phyloP scores from a whole-genome alignment of 176 grass and related monocot species.

The Musa itinerans region DNA sequence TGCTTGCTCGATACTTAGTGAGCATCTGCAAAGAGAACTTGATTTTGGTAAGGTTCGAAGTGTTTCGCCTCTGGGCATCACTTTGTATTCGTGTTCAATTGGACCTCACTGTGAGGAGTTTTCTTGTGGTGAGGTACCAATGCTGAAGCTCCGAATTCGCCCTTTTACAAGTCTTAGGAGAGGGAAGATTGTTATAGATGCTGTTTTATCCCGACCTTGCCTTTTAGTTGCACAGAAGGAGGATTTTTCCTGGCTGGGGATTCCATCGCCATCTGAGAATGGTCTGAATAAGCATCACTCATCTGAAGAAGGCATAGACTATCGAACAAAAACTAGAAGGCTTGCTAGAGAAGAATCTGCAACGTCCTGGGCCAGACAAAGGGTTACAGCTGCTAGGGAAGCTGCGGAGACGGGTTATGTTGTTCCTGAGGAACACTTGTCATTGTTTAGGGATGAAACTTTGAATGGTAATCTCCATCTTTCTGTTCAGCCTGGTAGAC shows the following conservation, averaged over 20 bases:
- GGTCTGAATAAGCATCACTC: slow-evolving; percentile 39
- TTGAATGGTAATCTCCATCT: slow-evolving; percentile 18
- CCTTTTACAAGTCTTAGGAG: slow-evolving; percentile 72
- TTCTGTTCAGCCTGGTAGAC: slow-evolving; percentile 24
- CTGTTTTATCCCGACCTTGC: slow-evolving; percentile 64
- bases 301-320: slow-evolving; percentile 77
- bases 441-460: slow-evolving; percentile 22
- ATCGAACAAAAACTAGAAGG: slow-evolving; percentile 77
- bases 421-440: slow-evolving; percentile 38
- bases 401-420: slow-evolving; percentile 70
- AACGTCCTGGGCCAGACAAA: slow-evolving; percentile 30
- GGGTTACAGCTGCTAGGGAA: slow-evolving; percentile 43
- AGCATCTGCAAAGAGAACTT: slow-evolving; percentile 75
- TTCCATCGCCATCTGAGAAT: slow-evolving; percentile 47
- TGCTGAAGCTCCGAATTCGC: slow-evolving; percentile 67
- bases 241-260: slow-evolving; percentile 93
- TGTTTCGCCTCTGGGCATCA: slow-evolving; percentile 79
- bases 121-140: slow-evolving; percentile 69
- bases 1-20: slow-evolving; percentile 59
- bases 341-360: slow-evolving; percentile 60
- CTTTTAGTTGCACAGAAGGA: slow-evolving; percentile 67
- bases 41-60: slow-evolving; percentile 74
- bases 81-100: slow-evolving; percentile 78
- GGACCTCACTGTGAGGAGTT: slow-evolving; percentile 81
- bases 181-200: slow-evolving; percentile 80